Evolutionary conservation across 345 rosid genomes (phyloP).

Genomic region (Corchorus olitorius): DNA sequence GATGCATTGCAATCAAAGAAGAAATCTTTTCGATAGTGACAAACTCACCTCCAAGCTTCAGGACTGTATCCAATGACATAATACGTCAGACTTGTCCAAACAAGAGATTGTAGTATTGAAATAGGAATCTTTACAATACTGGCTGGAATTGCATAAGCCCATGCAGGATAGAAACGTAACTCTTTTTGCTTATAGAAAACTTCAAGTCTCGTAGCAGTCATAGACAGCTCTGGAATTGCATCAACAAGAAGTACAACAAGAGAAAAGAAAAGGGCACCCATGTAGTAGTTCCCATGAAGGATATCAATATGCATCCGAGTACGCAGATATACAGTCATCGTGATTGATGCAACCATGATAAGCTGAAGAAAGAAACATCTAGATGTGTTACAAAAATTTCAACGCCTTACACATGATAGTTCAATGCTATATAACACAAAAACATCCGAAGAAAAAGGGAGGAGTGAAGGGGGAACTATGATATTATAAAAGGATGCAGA

Average conservation of each 20-base stretch:
- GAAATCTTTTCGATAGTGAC: not conserved
- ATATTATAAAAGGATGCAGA: not conserved
- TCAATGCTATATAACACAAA: too few relatives aligned
- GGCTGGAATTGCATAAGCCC: conserved; percentile 47
- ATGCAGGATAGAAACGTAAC: conserved; percentile 47
- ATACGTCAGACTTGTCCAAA: conserved; percentile 52
- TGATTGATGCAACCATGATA: conserved; percentile 34
- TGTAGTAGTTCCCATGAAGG: conserved; percentile 34
- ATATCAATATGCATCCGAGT: conserved; percentile 34
- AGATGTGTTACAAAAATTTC: not conserved
- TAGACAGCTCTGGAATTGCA: conserved; percentile 42
- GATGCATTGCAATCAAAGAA: not conserved
- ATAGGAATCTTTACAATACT: conserved; percentile 47
- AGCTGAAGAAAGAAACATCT: conserved; percentile 35
- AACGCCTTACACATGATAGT: too few relatives aligned
- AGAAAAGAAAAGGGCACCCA: conserved; percentile 43
- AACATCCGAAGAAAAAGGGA: not conserved
- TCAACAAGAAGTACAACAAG: conserved; percentile 34
- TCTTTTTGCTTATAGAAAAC: conserved; percentile 53
- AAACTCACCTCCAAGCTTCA: conserved; percentile 39
- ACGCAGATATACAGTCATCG: conserved; percentile 43
- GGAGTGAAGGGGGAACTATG: not conserved
- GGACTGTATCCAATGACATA: conserved; percentile 54
- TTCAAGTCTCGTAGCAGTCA: conserved; percentile 41
- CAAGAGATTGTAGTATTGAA: conserved; percentile 40